Conservation (phyloP, 78 protist species). For the Pelomyxa schiedti region DNA sequence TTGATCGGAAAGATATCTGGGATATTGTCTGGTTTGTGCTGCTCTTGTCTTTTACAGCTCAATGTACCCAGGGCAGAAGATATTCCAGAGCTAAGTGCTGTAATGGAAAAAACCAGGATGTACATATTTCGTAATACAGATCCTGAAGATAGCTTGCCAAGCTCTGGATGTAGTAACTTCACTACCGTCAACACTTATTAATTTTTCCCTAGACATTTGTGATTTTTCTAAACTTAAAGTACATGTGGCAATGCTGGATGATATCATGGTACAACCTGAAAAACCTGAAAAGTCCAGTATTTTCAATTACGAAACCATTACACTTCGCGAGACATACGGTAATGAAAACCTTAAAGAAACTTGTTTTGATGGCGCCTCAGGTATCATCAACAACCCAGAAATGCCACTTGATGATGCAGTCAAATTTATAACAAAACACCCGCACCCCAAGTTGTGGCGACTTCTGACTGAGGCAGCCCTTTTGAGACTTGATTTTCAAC, state of each 20-base stretch:
- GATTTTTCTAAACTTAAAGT: conserved; percentile 41
- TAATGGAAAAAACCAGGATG: conserved; percentile 70
- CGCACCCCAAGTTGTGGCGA: conserved; percentile 72
- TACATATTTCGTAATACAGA: conserved; percentile 42
- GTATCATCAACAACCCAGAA: not conserved
- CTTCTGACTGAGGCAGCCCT: conserved; percentile 45
- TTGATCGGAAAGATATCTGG: conserved; percentile 33
- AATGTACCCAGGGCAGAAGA: too few species aligned
- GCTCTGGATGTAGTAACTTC: not conserved
- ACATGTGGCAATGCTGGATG: conserved; percentile 43
- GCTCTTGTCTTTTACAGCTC: too few species aligned
- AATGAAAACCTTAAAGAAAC: not conserved
- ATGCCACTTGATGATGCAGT: conserved; percentile 33
- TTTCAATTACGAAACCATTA: conserved; percentile 27
- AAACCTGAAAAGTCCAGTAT: conserved; percentile 3
- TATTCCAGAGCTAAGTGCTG: conserved; percentile 60
- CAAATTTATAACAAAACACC: conserved; percentile 36
- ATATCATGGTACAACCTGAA: conserved; percentile 40
- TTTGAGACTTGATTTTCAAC: conserved; percentile 34
- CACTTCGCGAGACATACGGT: conserved; percentile 52
- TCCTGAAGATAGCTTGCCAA: conserved; percentile 40
- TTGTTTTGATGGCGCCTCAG: too few species aligned
- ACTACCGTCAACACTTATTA: not conserved
- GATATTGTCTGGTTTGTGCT: conserved; percentile 42
- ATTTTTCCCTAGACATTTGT: conserved; percentile 26